Evolutionary conservation across 352 stramenopile species (phyloP).

Genomic region (Phytophthora melonis): DNA sequence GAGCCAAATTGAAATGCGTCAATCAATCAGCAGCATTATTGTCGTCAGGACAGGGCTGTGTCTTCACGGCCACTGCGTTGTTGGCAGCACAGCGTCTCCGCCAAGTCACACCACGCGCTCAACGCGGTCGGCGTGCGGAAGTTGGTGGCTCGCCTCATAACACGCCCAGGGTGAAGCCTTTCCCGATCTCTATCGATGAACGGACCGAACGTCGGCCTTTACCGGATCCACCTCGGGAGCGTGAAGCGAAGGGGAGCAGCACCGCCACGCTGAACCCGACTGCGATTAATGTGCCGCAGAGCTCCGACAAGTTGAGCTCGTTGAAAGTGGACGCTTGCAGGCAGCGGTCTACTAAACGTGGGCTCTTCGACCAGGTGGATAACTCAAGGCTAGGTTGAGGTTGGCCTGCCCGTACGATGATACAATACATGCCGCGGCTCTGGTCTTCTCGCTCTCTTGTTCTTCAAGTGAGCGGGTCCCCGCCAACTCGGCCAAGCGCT

Average conservation of each 20-base stretch:
- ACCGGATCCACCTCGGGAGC: slow-evolving; percentile 7
- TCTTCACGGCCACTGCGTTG: not conserved
- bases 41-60: too few species aligned
- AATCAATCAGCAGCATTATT: too few species aligned
- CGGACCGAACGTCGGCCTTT: slow-evolving; percentile 7
- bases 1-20: too few species aligned
- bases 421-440: slow-evolving; percentile 5
- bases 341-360: not conserved
- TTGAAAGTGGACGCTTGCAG: not conserved
- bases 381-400: too few species aligned
- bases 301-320: not conserved
- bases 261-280: not conserved
- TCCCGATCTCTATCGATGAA: not conserved
- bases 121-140: not conserved
- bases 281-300: not conserved
- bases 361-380: not conserved
- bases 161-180: not conserved
- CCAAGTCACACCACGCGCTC: not conserved
- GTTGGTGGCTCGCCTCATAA: not conserved
- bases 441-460: not conserved
- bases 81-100: not conserved
- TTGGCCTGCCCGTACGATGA: slow-evolving; percentile 26
- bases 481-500: not conserved
- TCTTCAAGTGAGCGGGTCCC: slow-evolving; percentile 7
- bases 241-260: not conserved